Base-by-base conservation (phyloP, 208 protist genomes). In the Leishmania braziliensis region DNA sequence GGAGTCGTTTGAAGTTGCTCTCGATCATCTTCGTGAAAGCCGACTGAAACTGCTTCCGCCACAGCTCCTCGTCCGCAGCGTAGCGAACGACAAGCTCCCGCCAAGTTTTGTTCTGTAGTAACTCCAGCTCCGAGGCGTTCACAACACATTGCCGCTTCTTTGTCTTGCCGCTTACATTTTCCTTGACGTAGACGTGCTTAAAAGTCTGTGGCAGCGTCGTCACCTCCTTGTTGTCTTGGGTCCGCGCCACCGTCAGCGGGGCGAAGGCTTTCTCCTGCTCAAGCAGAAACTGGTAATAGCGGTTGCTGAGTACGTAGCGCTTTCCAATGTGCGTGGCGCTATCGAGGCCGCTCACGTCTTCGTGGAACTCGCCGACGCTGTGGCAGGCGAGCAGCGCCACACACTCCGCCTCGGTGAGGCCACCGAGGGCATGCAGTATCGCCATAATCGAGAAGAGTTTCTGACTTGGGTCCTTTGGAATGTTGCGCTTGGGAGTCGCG, bases 21-120 rank as follows among this genome's bases (percentile, higher is more conserved):
- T 97, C 91, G 33, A 97, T 88, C 91, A 97, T 94, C 78, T 97
- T 97, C 6, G 84, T 92, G 58, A 95, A 94, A n/a, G 80, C 93
- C 0, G 82, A 86, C 78, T 91, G 82, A 80, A 97, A 97, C 14
- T 87, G 80, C 20, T 77, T 73, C 66, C 77, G 51, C 93, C 93
- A 97, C 78, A 87, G 86, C 23, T 77, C 85, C 53, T 94, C 85
- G 77, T 97, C 88, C n/a, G 76, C 77, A 43, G 91, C 89, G 68
- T 90, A 97, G 23, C 81, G 66, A 26, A 86, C 90, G 8, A 91
- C 87, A 29, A 94, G 82, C 12, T 69, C 78, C 5, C 93, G 86
- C 90, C 88, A 95, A 56, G 84, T 83, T 71, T 84, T 88, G 54
- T 89, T 88, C 10, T 84, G 43, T 29, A 95, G 80, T 74, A 97